A percentile compares a stretch with the other conserved stretches of the same genome.
Evolutionary conservation across 345 rosid genomes (phyloP).

Genomic region (Acer campestre): DNA sequence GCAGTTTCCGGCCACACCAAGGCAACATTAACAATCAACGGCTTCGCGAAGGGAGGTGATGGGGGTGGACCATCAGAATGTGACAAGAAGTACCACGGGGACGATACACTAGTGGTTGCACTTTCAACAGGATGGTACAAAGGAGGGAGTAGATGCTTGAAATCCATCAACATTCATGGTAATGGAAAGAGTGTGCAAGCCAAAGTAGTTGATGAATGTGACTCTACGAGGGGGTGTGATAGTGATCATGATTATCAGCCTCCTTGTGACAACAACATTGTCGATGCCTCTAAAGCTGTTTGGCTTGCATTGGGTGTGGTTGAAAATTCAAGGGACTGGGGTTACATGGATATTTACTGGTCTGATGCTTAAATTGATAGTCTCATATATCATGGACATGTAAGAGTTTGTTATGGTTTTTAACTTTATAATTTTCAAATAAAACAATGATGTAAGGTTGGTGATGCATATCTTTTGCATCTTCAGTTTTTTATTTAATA

Average conservation of each 20-base stretch:
- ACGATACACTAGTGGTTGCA: constrained; percentile 23
- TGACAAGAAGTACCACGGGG: constrained; percentile 18
- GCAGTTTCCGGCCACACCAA: constrained; percentile 17
- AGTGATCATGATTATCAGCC: constrained; percentile 32
- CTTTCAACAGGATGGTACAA: constrained; percentile 39
- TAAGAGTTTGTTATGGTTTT: no score
- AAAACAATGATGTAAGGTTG: no score
- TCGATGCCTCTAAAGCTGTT: constrained; percentile 37
- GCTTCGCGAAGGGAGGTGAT: constrained; percentile 21
- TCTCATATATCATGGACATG: background rate
- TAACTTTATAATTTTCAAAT: no score
- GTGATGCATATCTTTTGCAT: no score
- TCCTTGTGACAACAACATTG: constrained; percentile 31
- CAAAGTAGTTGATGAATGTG: constrained; percentile 42
- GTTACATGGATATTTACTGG: constrained; percentile 40
- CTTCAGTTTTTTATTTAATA: no score
- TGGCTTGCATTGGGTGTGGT: constrained; percentile 42
- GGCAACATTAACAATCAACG: constrained; percentile 32
- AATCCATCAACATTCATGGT: constrained; percentile 23
- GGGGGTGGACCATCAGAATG: constrained; percentile 33
- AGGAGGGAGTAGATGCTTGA: constrained; percentile 21
- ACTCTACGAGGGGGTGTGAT: constrained; percentile 35
- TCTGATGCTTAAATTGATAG: constrained; percentile 29
- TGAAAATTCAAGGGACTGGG: constrained; percentile 7
- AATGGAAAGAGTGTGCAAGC: constrained; percentile 31